Conservation (phyloP, 192 early-diverging fungal genomes). For the Allomyces javanicus region DNA sequence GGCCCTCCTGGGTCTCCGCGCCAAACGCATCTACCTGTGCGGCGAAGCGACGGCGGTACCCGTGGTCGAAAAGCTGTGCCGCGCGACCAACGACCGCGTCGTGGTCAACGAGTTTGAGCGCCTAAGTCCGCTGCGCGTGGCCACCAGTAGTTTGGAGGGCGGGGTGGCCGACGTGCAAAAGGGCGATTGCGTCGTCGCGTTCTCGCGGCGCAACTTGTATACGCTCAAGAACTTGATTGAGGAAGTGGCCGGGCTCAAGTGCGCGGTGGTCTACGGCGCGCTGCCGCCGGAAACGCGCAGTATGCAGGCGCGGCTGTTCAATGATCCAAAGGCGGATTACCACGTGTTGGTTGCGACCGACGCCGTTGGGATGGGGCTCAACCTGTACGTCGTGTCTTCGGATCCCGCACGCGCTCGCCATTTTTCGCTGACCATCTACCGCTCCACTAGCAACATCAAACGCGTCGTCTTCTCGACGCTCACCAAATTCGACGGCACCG, state of each 20-base stretch:
- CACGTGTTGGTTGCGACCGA: slow-evolving; percentile 84
- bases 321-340: slow-evolving; percentile 52
- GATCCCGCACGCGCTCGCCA: neutral
- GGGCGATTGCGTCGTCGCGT: slow-evolving; percentile 83
- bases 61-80: slow-evolving; percentile 52
- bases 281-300: slow-evolving; percentile 86
- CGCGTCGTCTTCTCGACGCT: slow-evolving; percentile 67
- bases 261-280: slow-evolving; percentile 80
- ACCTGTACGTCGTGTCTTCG: slow-evolving; percentile 30
- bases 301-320: slow-evolving; percentile 74
- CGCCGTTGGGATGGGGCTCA: slow-evolving; percentile 94
- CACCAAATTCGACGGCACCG: slow-evolving; percentile 59
- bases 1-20: slow-evolving; percentile 60
- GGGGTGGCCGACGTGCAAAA: slow-evolving; percentile 33
- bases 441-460: slow-evolving; percentile 45
- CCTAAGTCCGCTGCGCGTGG: slow-evolving; percentile 43
- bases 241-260: slow-evolving; percentile 39
- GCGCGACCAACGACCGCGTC: slow-evolving; percentile 53
- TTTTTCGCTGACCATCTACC: neutral
- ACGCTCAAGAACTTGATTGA: slow-evolving; percentile 59
- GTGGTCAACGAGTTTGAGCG: slow-evolving; percentile 59
- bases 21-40: slow-evolving; percentile 74
- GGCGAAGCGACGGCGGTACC: slow-evolving; percentile 74
- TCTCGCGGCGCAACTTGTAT: slow-evolving; percentile 66
- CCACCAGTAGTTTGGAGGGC: slow-evolving; percentile 28